Evolutionary conservation across 1,284 basidiomycete genomes (phyloP), one percentile per base, ranked within the genome.

Genomic region (Cutaneotrichosporon sp.): DNA sequence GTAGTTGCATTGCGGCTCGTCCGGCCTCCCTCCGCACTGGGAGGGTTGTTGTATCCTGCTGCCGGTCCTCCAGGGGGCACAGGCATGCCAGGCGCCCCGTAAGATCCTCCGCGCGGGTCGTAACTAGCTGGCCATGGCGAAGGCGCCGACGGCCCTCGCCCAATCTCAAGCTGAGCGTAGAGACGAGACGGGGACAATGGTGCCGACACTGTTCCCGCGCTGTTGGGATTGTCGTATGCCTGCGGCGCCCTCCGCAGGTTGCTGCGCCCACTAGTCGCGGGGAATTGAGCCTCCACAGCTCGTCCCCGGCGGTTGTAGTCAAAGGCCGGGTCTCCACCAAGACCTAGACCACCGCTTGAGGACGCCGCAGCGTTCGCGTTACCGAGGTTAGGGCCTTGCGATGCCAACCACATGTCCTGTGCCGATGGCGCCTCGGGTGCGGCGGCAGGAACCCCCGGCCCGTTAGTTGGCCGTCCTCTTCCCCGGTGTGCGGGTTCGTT

Each of bases 331-430:
- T 59, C 57, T 41, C 31, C 47, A 8, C 64, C 66, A 20, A 70
- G 59, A 5, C 66, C 67, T 7, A 70, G 55, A 27, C 50, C 46
- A 17, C 61, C 52, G 35, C 35, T 20, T 37, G 16, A 41, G 16
- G 25, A 16, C n/a, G 34, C 12, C 16, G 35, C 25, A 12, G 44
- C 32, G 24, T 37, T 35, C 4, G 66, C 59, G 24, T 64, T 64
- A 27, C 70, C 70, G 27, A 71, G 65, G 50, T 66, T 72, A 2
- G 66, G 31, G 14, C 70, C 70, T 52, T 74, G 71, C 47, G 66
- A 66, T 11, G 67, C 63, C 6, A 73, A 62, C 73, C 71, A 74
- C 35, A 68, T 41, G 35, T 75, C 71, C 51, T 72, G 70, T 10
- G 71, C 71, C 12, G 46, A 35, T 12, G 46, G 46, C 33, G 33